phyloP scores from a whole-genome alignment of 2,329 filamentous ascomycete species.

The Neonectria punicea region DNA sequence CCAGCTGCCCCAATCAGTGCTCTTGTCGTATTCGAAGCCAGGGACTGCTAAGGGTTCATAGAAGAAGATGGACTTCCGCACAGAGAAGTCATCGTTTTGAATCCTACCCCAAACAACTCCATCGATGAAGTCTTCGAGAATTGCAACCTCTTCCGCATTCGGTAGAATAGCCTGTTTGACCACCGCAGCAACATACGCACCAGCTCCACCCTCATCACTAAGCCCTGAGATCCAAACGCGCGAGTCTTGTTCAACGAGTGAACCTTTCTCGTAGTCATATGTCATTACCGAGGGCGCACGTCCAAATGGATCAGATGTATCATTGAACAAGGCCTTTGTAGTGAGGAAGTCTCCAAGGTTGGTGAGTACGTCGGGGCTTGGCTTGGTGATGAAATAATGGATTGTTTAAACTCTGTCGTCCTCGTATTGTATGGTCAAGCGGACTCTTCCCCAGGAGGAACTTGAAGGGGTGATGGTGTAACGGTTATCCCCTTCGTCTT shows the following conservation, averaged over 20 bases:
- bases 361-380: conserved; percentile 54
- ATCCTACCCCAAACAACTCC: conserved; percentile 61
- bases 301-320: conserved; percentile 63
- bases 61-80: conserved; percentile 67
- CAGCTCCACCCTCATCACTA: conserved; percentile 68
- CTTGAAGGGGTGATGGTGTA: conserved; percentile 57
- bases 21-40: conserved; percentile 55
- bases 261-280: conserved; percentile 61
- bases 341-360: conserved; percentile 65
- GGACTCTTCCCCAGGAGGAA: conserved; percentile 60
- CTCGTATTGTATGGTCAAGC: conserved; percentile 59
- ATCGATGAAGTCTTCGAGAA: conserved; percentile 65
- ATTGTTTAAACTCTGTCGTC: conserved; percentile 62
- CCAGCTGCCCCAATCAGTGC: conserved; percentile 61
- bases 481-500: conserved; percentile 36
- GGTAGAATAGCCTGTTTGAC: conserved; percentile 66
- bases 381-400: conserved; percentile 66
- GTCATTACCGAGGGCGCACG: conserved; percentile 66
- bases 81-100: conserved; percentile 58
- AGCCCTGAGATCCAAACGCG: conserved; percentile 69
- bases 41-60: conserved; percentile 59
- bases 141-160: conserved; percentile 57
- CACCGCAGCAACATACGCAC: conserved; percentile 63
- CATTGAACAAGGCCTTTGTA: conserved; percentile 62
- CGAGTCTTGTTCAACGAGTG: conserved; percentile 57